phyloP scores from a whole-genome alignment of 164 flowering plant genomes.

The Saururus chinensis region DNA sequence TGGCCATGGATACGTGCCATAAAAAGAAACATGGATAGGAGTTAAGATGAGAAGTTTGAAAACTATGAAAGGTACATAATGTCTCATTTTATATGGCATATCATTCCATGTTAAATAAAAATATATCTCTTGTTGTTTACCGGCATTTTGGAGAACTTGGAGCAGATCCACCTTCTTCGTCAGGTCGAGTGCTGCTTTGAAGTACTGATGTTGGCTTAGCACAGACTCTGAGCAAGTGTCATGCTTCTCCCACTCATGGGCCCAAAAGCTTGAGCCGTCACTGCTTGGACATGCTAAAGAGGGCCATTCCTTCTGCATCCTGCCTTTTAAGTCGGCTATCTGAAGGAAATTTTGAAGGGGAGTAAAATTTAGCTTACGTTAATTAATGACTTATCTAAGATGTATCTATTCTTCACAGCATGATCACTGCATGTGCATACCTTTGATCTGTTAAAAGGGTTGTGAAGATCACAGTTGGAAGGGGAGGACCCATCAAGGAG shows the following conservation, averaged over 20 bases:
- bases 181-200: constrained; percentile 28
- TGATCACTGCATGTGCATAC: constrained; percentile 4
- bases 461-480: constrained; percentile 23
- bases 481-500: constrained; percentile 30
- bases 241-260: constrained; percentile 43
- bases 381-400: not conserved
- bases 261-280: constrained; percentile 27
- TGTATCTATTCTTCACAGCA: too few relatives aligned
- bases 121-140: too few relatives aligned
- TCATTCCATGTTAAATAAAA: too few relatives aligned
- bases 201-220: constrained; percentile 28
- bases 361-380: not conserved
- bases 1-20: not conserved
- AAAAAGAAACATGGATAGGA: too few relatives aligned
- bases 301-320: constrained; percentile 24
- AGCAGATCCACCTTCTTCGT: constrained; percentile 20
- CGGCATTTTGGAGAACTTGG: constrained; percentile 21
- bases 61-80: too few relatives aligned
- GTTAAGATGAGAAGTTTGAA: too few relatives aligned
- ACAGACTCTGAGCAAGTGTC: constrained; percentile 41
- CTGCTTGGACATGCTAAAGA: constrained; percentile 33
- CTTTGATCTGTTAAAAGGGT: constrained; percentile 14
- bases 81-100: too few relatives aligned
- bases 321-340: constrained; percentile 1
- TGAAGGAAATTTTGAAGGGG: not conserved